Base-by-base conservation (phyloP, 2,329 filamentous ascomycete genomes). In the Botrytis aclada region DNA sequence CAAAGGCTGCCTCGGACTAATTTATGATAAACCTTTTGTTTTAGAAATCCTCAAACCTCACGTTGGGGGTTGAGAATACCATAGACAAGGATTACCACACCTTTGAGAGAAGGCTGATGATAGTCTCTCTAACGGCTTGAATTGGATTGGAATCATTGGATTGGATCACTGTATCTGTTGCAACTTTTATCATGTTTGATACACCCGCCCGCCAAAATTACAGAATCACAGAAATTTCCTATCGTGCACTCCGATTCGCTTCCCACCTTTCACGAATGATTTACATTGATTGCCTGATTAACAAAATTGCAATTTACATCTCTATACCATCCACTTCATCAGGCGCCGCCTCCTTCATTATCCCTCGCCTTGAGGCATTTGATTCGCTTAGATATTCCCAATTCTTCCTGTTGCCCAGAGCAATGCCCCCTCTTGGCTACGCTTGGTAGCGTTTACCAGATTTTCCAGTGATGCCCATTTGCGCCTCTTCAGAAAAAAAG, bases 371-470 rank as follows among this genome's bases (percentile, higher is more conserved):
- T n/a, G 10, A n/a, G 22, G 37, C 65, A 56, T 34, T 41, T 56
- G 20, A 69, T 56, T 67, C 65, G 65, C 65, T 29, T 56, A 41
- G 34, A 32, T 22, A 41, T 41, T 67, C 34, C 25, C 34, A n/a
- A 56, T 41, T 67, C 47, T 20, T 69, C n/a, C 14, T 56, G 41
- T 41, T 32, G 65, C 65, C 65, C 47, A 69, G 65, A 69, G 65
- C 65, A 69, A 69, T 69, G 65, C 65, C 65, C 65, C 65, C 63
- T 69, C 65, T 69, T 69, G 65, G 65, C 47, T 43, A 41, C 43
- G 65, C 65, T 56, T 69, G 47, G 65, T 43, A 32, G 25, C 22
- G 34, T 41, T 41, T 22, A 41, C 47, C 29, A 32, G 20, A 56
- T 22, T 29, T 41, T 32, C 3, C 51, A 56, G 16, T 32, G 41